Conservation (phyloP, 768 basidiomycete genomes). For the Clathrus columnatus region DNA sequence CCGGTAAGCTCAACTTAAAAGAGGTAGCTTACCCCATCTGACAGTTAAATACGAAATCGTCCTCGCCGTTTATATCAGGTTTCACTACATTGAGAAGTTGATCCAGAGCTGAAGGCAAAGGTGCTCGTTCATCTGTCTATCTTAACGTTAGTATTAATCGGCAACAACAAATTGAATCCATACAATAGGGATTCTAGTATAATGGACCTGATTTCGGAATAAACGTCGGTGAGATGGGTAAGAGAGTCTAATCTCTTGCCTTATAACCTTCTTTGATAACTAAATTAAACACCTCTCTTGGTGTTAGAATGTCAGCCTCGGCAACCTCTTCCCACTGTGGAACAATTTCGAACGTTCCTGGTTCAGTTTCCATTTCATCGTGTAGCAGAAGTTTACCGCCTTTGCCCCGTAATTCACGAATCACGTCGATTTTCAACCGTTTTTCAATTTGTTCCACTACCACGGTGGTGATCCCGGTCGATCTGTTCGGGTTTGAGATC, state of each 20-base stretch:
- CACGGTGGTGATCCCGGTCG: conserved; percentile 85
- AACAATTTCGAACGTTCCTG: conserved; percentile 83
- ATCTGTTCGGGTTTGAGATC: conserved; percentile 34
- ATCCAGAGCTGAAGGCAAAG: conserved; percentile 77
- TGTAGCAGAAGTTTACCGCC: conserved; percentile 81
- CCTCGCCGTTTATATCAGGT: conserved; percentile 40
- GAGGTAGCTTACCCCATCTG: conserved; percentile 76
- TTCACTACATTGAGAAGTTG: conserved; percentile 69
- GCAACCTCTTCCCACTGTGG: conserved; percentile 90
- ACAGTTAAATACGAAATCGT: conserved; percentile 90
- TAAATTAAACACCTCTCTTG: conserved; percentile 70
- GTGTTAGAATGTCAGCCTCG: conserved; percentile 79
- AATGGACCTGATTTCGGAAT: conserved; percentile 54
- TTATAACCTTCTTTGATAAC: conserved; percentile 70
- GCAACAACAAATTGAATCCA: not conserved
- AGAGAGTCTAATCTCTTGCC: conserved; percentile 30
- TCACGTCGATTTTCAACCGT: conserved; percentile 78
- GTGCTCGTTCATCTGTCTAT: conserved; percentile 97
- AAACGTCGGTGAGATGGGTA: not conserved
- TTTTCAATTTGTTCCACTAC: conserved; percentile 91
- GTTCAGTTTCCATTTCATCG: conserved; percentile 90
- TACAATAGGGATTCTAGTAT: conserved; percentile 85
- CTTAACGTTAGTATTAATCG: conserved; percentile 4
- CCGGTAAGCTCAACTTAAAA: not conserved
- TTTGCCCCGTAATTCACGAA: conserved; percentile 64